Base-by-base conservation (phyloP, 495 filamentous ascomycete species). In the Aspergillus sparsus region DNA sequence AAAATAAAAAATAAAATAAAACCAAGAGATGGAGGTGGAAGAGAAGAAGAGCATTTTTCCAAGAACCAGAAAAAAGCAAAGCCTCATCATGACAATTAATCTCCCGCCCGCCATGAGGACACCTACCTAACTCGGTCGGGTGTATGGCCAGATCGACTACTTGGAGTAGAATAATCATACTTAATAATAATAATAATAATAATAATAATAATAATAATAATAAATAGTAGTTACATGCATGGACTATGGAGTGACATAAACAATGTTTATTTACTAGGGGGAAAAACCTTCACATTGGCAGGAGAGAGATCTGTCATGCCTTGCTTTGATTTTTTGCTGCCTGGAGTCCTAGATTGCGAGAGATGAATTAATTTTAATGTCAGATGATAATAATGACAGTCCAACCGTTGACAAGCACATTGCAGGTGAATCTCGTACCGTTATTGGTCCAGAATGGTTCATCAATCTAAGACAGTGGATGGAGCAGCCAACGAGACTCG, bases 381-480 rank as follows among this genome's bases (percentile, higher is more conserved):
- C 44, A 47, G 44, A 47, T 47, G 44, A 47, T 47, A 47, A 47
- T 8, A 47, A 47, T 47, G n/a, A 9, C 44, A 47, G 9, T 15
- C 13, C 9, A 15, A 9, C 31, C 10, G 35, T 15, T 32, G 13
- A 36, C 45, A 4, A 41, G 13, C 42, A 56, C 7, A 15, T n/a
- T 47, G 31, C 15, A 34, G 16, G 11, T 6, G 18, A 13, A 15
- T 1, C 45, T 56, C 39, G 42, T 42, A 47, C 36, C 47, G 12
- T 51, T 34, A 60, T 60, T 60, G 57, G 57, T 15, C 36, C 47
- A 41, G 46, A 58, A 15, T 12, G 9, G 57, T 53, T 59, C 57
- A 52, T 59, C 56, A 58, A 58, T 58, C 21, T 37, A 52, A 52
- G 56, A 58, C 56, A 58, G 15, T 27, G 12, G 34, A 32, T 15